These are phyloP conservation scores for Pseudonitzschia multistriata DNA, from an alignment of 108 stramenopile species.

Conservation along the genomic window DNA sequence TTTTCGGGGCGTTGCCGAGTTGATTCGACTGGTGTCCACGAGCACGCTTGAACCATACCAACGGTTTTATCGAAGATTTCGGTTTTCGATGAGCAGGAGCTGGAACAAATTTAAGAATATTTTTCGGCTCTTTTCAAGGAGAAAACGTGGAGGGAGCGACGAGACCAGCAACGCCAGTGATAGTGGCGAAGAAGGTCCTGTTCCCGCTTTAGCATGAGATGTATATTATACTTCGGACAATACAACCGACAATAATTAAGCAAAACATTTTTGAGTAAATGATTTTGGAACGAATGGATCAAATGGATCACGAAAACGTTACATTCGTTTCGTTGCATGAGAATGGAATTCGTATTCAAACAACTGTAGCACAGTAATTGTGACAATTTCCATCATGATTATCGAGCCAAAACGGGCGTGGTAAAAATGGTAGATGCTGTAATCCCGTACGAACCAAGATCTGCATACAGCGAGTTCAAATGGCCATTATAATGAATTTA, in stretches of 20 bases:
- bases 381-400: too few species aligned
- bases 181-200: background rate
- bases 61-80: constrained; percentile 23
- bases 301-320: background rate
- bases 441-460: too few species aligned
- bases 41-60: constrained; percentile 30
- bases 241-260: background rate
- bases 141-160: background rate
- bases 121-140: background rate
- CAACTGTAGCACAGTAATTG: too few species aligned
- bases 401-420: too few species aligned
- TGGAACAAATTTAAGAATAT: constrained; percentile 5
- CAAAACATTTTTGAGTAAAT: background rate
- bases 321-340: background rate
- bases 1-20: constrained; percentile 62
- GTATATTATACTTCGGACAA: too few species aligned
- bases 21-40: constrained; percentile 45
- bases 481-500: too few species aligned
- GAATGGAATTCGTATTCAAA: background rate
- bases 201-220: constrained; percentile 10
- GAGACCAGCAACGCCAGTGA: background rate
- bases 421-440: too few species aligned
- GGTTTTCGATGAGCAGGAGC: background rate
- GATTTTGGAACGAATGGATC: background rate
- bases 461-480: too few species aligned